A percentile compares a stretch with the other conserved stretches of the same genome.
Evolutionary conservation across 2,329 filamentous ascomycete species (phyloP).

Genomic region (Neonectria punicea): DNA sequence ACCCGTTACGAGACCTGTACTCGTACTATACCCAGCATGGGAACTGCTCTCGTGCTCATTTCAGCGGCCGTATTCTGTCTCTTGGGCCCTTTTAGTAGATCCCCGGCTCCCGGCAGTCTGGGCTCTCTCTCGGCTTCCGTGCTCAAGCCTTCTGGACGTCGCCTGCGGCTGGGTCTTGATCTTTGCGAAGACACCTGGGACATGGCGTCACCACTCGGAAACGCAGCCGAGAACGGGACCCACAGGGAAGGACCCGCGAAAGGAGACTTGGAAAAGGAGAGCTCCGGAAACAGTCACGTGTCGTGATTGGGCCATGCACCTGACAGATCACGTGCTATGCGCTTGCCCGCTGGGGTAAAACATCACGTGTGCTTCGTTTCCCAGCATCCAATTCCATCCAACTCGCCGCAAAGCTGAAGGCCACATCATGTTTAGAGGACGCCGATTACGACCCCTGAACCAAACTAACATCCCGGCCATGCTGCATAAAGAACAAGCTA

Average conservation of each 20-base stretch:
- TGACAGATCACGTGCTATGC: background rate
- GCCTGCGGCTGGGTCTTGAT: background rate
- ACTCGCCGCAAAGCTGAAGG: background rate
- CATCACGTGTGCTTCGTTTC: background rate
- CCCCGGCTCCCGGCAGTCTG: slow-evolving; percentile 2
- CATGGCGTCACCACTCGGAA: slow-evolving; percentile 4
- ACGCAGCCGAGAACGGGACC: background rate
- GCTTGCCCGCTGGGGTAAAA: too few species aligned
- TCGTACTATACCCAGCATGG: background rate
- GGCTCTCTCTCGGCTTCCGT: slow-evolving; percentile 4
- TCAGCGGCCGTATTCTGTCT: background rate
- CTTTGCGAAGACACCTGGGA: background rate
- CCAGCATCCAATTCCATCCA: background rate
- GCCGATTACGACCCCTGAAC: background rate
- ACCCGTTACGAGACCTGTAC: background rate
- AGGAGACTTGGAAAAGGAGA: background rate
- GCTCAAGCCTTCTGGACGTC: slow-evolving; percentile 4
- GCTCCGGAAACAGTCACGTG: too few species aligned
- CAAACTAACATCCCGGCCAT: background rate
- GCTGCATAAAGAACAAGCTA: background rate
- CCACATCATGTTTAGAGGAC: background rate
- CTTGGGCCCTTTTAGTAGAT: background rate
- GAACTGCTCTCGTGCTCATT: slow-evolving; percentile 24
- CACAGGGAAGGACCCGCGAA: background rate
- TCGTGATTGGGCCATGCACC: background rate